A percentile compares a stretch with the other conserved stretches of the same genome.
Evolutionary conservation across 306 rosid species (phyloP).

Genomic region (Pyrus communis): DNA sequence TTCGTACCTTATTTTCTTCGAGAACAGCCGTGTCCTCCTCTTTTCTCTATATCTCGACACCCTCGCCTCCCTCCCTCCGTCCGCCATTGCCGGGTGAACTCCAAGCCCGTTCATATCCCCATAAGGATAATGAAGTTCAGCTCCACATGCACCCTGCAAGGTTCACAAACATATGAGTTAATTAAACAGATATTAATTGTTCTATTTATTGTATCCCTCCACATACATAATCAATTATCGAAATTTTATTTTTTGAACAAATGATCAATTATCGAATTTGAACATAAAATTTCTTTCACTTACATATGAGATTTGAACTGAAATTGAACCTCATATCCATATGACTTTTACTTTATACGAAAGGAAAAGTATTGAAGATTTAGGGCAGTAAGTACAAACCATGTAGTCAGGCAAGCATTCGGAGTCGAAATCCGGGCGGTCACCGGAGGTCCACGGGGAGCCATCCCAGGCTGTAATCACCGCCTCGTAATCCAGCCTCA

Average conservation of each 20-base stretch:
- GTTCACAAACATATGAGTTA: not conserved
- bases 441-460: slow-evolving; percentile 69
- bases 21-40: slow-evolving; percentile 75
- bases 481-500: slow-evolving; percentile 73
- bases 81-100: slow-evolving; percentile 28
- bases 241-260: too few species aligned
- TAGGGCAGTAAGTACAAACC: slow-evolving; percentile 30
- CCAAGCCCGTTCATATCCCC: slow-evolving; percentile 41
- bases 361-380: not conserved
- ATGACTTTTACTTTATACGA: not conserved
- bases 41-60: slow-evolving; percentile 87
- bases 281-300: not conserved
- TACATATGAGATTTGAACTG: too few species aligned
- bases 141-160: slow-evolving; percentile 34
- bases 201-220: not conserved
- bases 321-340: too few species aligned
- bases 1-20: slow-evolving; percentile 94
- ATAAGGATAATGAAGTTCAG: slow-evolving; percentile 14
- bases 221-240: not conserved
- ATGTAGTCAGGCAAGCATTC: slow-evolving; percentile 46
- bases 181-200: too few species aligned
- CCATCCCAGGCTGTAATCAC: slow-evolving; percentile 68
- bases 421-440: slow-evolving; percentile 50
- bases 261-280: not conserved
- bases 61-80: slow-evolving; percentile 82